Conservation (phyloP, 2,329 filamentous ascomycete species). For the Paracorniculantispora psalliotae region DNA sequence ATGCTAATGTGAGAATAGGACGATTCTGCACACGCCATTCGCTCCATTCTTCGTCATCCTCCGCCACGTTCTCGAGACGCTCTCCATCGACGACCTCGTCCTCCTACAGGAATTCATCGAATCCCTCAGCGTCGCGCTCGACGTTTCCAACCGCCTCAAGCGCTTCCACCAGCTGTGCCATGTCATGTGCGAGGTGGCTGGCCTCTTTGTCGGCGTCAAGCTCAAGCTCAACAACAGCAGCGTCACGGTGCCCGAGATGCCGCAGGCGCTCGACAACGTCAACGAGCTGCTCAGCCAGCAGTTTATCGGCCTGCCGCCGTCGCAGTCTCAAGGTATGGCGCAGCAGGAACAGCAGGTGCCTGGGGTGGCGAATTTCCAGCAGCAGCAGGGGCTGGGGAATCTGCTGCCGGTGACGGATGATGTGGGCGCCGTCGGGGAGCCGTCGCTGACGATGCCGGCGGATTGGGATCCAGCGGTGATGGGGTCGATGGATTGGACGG, state of each 20-base stretch:
- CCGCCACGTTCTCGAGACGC: slow-evolving; percentile 52
- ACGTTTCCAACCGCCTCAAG: slow-evolving; percentile 52
- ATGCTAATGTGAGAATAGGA: slow-evolving; percentile 32
- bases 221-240: slow-evolving; percentile 12
- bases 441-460: not conserved
- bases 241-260: slow-evolving; percentile 27
- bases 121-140: slow-evolving; percentile 47
- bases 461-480: slow-evolving; percentile 3
- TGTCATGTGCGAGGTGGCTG: slow-evolving; percentile 57
- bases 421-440: not conserved
- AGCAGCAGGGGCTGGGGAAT: not conserved
- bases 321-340: not conserved
- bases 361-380: too few relatives aligned
- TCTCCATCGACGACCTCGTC: slow-evolving; percentile 46
- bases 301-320: not conserved
- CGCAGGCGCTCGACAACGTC: slow-evolving; percentile 40
- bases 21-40: slow-evolving; percentile 51
- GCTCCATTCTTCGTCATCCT: slow-evolving; percentile 57
- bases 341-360: not conserved
- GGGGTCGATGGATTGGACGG: slow-evolving; percentile 10
- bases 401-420: not conserved
- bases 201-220: slow-evolving; percentile 56
- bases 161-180: slow-evolving; percentile 57
- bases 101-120: slow-evolving; percentile 52
- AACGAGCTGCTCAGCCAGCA: slow-evolving; percentile 35